Base-by-base conservation (phyloP, 2,329 filamentous ascomycete species). In the Ceratocystis diversiconidia region DNA sequence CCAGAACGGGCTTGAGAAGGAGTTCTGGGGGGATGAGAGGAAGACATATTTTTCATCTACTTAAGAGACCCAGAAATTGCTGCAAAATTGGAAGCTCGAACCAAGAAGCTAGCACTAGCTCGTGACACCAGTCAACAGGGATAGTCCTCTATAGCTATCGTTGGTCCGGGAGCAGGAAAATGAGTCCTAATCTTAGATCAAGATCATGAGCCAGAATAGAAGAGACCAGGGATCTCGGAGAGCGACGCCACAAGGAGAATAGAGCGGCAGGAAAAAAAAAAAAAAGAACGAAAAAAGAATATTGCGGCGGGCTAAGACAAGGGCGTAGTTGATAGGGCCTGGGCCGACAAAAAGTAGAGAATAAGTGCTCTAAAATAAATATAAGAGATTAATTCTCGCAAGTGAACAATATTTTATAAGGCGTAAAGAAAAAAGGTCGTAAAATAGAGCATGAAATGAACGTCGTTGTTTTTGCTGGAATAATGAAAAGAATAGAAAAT, bases 11-110 rank as follows among this genome's bases (percentile, higher is more conserved):
- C 65, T n/a, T 61, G 66, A 63, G 66, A 68, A 67, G 69, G 68
- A 62, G 68, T 65, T 68, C 67, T 68, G 60, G 68, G 66, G 69
- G 70, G 68, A 70, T 68, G 69, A 70, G 68, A 69, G 68, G 66
- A 59, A 46, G 65, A 59, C 52, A 57, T 57, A 5, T 57, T 57
- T 57, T 57, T 57, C 52, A 12, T 57, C 5, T 15, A n/a, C 52
- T 30, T 25, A 25, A 57, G 10, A 17, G 52, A n/a, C 52, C 52
- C 22, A 57, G 52, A 32, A 57, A 57, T 6, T 17, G 19, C 22
- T 15, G 22, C 28, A 32, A 28, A 52, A 30, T 22, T 30, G 25
- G 52, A 22, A 30, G n/a, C 22, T 57, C 52, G 22, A 22, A 57
- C 22, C 52, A 30, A 32, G 52, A 32, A 57, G 22, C 28, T 57